These are phyloP conservation scores for Epichloe bromicola DNA, from an alignment of 2,329 filamentous ascomycete species.

Conservation along the genomic window DNA sequence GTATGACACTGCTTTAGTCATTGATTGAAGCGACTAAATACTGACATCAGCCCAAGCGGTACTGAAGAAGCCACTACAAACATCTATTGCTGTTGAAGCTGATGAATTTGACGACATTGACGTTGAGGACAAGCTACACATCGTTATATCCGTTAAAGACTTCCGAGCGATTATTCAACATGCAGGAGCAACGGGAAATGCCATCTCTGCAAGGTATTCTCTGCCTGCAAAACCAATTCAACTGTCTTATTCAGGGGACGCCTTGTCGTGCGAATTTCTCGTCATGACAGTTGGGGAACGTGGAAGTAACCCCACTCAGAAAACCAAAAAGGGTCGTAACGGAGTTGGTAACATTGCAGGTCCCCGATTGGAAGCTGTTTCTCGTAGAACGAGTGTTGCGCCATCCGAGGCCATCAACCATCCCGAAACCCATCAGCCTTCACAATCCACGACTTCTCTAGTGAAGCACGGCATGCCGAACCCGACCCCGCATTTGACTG, in stretches of 20 bases:
- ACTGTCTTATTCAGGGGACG: conserved; percentile 55
- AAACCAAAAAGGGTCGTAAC: conserved; percentile 34
- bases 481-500: conserved; percentile 20
- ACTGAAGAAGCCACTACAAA: conserved; percentile 68
- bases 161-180: conserved; percentile 69
- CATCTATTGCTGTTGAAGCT: conserved; percentile 63
- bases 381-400: conserved; percentile 29
- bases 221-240: conserved; percentile 59
- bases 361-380: conserved; percentile 34
- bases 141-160: conserved; percentile 71
- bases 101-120: conserved; percentile 65
- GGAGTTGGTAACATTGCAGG: conserved; percentile 18
- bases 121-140: conserved; percentile 63
- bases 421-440: conserved; percentile 10
- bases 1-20: conserved; percentile 13
- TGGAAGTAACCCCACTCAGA: conserved; percentile 33
- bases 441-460: background rate
- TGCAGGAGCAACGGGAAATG: conserved; percentile 55
- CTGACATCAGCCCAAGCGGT: conserved; percentile 38
- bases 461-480: conserved; percentile 10
- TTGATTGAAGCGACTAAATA: background rate
- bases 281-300: conserved; percentile 70
- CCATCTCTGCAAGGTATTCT: conserved; percentile 57
- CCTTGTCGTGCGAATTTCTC: conserved; percentile 62
- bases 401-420: conserved; percentile 20